phyloP scores from a whole-genome alignment of 2,329 filamentous ascomycete genomes.

The Penicillium concentricum region DNA sequence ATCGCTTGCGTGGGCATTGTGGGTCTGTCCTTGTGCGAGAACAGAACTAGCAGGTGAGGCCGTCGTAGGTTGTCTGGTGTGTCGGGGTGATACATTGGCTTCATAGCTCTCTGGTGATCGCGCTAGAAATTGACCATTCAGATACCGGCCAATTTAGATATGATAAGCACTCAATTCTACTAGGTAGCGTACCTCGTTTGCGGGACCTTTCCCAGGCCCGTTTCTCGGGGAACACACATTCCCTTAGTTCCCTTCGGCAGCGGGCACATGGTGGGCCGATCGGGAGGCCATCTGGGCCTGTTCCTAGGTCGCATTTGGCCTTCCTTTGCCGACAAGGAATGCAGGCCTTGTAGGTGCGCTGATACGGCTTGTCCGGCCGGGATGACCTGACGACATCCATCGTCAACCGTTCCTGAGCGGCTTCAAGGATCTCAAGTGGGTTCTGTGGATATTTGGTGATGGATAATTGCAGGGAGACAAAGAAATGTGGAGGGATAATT shows the following conservation, averaged over 20 bases:
- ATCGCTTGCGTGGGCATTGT: background rate
- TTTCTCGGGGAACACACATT: slow-evolving; percentile 50
- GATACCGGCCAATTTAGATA: background rate
- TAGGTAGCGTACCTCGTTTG: slow-evolving; percentile 35
- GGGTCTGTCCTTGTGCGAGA: background rate
- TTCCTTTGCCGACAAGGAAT: slow-evolving; percentile 54
- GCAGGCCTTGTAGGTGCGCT: slow-evolving; percentile 57
- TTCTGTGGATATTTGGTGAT: slow-evolving; percentile 18
- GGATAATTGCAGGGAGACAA: slow-evolving; percentile 9
- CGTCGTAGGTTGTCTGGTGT: background rate
- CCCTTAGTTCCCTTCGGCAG: slow-evolving; percentile 52
- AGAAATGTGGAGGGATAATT: background rate
- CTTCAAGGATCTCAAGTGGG: slow-evolving; percentile 13
- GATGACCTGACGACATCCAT: slow-evolving; percentile 26
- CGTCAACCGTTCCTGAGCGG: slow-evolving; percentile 17
- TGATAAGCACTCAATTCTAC: background rate
- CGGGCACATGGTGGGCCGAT: slow-evolving; percentile 47
- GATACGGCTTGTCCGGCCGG: slow-evolving; percentile 41
- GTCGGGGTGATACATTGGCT: slow-evolving; percentile 5
- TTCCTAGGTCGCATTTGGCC: slow-evolving; percentile 52
- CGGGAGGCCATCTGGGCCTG: slow-evolving; percentile 40
- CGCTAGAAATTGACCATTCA: slow-evolving; percentile 15
- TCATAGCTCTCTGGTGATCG: slow-evolving; percentile 15
- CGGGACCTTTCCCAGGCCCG: slow-evolving; percentile 42
- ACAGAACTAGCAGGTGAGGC: background rate